Percentiles rank a stretch among this genome's conserved stretches.
phyloP scores from a whole-genome alignment of 768 basidiomycete genomes.

The Nidula microcarpa region DNA sequence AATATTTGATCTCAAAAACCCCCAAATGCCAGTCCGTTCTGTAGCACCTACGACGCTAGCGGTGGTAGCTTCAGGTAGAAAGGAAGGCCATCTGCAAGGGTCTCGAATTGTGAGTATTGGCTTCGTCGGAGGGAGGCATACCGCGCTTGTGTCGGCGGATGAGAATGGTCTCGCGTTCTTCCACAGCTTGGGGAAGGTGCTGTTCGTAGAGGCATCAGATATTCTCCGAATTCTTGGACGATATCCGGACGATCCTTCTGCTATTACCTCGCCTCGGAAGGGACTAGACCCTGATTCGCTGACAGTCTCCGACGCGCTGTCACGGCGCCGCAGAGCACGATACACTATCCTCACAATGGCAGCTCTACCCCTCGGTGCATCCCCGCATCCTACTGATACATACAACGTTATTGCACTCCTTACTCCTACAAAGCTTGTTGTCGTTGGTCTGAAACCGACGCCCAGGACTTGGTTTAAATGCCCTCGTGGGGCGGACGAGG shows the following conservation, averaged over 20 bases:
- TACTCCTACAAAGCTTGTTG: constrained; percentile 86
- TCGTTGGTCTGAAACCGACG: constrained; percentile 88
- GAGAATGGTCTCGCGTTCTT: constrained; percentile 92
- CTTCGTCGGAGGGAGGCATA: constrained; percentile 90
- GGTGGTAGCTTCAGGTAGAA: constrained; percentile 69
- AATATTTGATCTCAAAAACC: constrained; percentile 76
- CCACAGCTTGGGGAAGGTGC: constrained; percentile 88
- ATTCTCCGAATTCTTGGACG: constrained; percentile 91
- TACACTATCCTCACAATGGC: constrained; percentile 76
- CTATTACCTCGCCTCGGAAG: constrained; percentile 6
- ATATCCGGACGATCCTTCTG: constrained; percentile 54
- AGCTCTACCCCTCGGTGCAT: constrained; percentile 77
- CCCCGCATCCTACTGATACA: constrained; percentile 69
- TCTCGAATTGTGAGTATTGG: constrained; percentile 78
- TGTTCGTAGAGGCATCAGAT: constrained; percentile 94
- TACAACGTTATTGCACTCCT: constrained; percentile 83
- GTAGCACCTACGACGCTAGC: constrained; percentile 67
- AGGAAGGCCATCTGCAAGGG: constrained; percentile 82
- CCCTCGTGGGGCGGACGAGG: constrained; percentile 50
- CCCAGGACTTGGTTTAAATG: constrained; percentile 91
- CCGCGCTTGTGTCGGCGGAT: constrained; percentile 88
- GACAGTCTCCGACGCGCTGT: neutral
- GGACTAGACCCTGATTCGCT: neutral
- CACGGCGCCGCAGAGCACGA: constrained; percentile 44
- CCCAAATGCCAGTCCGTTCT: constrained; percentile 63